Percentiles rank a stretch among this genome's conserved stretches.
Conservation (phyloP, 1,284 basidiomycete genomes). For the Ceratobasidium sp. region DNA sequence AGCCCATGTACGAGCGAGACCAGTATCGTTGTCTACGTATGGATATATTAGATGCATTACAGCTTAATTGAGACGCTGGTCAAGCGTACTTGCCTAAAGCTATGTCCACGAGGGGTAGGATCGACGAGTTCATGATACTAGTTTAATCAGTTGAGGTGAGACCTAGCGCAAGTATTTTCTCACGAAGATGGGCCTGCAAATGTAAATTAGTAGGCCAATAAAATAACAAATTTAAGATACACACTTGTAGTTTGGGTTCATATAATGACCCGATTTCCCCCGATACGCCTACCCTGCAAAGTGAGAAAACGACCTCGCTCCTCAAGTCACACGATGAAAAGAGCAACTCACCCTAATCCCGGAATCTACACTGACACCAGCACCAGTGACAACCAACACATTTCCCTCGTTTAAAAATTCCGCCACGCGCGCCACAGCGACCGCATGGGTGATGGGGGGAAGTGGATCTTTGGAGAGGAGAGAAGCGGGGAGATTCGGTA, state of each 20-base stretch:
- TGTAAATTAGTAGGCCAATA: neutral
- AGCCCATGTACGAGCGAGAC: constrained; percentile 86
- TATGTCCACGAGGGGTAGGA: constrained; percentile 65
- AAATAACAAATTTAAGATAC: constrained; percentile 48
- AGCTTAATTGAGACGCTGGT: neutral
- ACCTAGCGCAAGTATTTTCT: constrained; percentile 40
- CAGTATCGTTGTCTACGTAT: constrained; percentile 70
- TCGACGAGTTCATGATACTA: constrained; percentile 85
- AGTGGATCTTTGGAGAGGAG: constrained; percentile 57
- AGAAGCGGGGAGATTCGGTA: constrained; percentile 74
- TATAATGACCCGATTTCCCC: constrained; percentile 81
- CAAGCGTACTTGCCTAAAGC: constrained; percentile 62
- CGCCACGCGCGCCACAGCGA: constrained; percentile 69
- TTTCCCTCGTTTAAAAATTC: constrained; percentile 72
- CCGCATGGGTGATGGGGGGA: constrained; percentile 58
- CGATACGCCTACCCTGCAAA: constrained; percentile 62
- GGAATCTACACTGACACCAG: constrained; percentile 90
- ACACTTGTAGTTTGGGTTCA: constrained; percentile 90
- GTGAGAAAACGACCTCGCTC: neutral
- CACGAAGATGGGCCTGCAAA: constrained; percentile 64
- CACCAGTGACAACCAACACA: constrained; percentile 80
- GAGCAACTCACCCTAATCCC: constrained; percentile 69
- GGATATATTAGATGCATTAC: neutral
- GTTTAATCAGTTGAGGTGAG: constrained; percentile 36
- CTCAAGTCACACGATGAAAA: neutral